phyloP scores from a whole-genome alignment of 106 monocot genomes.

The Posidonia australis region DNA sequence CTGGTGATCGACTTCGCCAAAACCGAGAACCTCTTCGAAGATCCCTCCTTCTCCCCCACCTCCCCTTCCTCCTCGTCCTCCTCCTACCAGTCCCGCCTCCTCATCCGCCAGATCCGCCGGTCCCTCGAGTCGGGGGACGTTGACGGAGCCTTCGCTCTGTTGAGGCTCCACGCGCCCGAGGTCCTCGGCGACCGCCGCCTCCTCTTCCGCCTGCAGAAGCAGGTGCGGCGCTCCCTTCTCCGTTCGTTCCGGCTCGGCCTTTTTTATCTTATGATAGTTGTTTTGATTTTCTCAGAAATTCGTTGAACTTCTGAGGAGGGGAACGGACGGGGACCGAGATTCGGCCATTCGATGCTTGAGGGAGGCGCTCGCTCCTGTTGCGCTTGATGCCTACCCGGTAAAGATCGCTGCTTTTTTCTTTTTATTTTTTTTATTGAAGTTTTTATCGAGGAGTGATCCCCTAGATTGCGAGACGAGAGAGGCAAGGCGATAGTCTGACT shows the following conservation, averaged over 20 bases:
- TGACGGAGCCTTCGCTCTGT: constrained; percentile 45
- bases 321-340: constrained; percentile 53
- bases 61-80: constrained; percentile 22
- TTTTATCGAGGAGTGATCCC: too few species aligned
- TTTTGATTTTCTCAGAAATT: constrained; percentile 53
- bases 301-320: constrained; percentile 76
- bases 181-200: constrained; percentile 74
- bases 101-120: constrained; percentile 41
- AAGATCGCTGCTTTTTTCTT: background rate
- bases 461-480: too few species aligned
- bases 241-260: background rate
- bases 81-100: constrained; percentile 19
- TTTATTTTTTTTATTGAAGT: background rate
- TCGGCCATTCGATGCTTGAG: constrained; percentile 65
- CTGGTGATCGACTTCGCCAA: constrained; percentile 72
- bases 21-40: constrained; percentile 66
- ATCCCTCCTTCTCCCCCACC: constrained; percentile 14
- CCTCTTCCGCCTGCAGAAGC: constrained; percentile 86
- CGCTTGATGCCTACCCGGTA: constrained; percentile 96
- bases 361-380: constrained; percentile 74
- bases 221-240: constrained; percentile 24
- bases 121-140: constrained; percentile 58
- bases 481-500: too few species aligned
- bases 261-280: background rate
- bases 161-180: constrained; percentile 44